Conservation (phyloP, 306 rosid genomes). For the Acmispon strigosus region DNA sequence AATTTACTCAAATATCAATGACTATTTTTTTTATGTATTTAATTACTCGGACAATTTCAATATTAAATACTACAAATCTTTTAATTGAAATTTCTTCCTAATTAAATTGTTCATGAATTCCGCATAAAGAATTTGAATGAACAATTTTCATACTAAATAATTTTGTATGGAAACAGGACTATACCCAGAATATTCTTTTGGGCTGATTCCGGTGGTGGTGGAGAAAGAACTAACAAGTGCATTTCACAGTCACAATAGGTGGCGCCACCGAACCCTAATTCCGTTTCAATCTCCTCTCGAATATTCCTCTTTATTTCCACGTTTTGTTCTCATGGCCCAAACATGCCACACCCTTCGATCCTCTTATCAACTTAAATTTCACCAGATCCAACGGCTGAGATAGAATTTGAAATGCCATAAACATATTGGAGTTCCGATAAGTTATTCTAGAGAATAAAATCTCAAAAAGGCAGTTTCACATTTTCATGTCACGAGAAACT, state of each 20-base stretch:
- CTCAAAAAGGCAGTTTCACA: background rate
- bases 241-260: background rate
- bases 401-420: background rate
- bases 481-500: too few relatives aligned
- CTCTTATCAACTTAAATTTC: background rate
- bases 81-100: too few relatives aligned
- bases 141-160: background rate
- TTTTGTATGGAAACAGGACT: background rate
- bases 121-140: background rate
- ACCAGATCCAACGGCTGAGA: background rate
- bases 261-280: background rate
- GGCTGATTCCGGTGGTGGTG: background rate
- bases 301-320: conserved; percentile 53
- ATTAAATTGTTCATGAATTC: background rate
- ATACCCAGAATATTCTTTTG: conserved; percentile 35
- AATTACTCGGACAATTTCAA: too few relatives aligned
- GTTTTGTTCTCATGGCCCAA: background rate
- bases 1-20: too few relatives aligned
- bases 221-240: background rate
- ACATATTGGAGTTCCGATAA: background rate
- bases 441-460: background rate
- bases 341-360: background rate
- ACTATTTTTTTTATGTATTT: too few relatives aligned
- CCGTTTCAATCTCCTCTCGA: conserved; percentile 26
- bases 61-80: too few relatives aligned